Conservation (phyloP, 23 red algal species). For the Gracilaria gracilis region DNA sequence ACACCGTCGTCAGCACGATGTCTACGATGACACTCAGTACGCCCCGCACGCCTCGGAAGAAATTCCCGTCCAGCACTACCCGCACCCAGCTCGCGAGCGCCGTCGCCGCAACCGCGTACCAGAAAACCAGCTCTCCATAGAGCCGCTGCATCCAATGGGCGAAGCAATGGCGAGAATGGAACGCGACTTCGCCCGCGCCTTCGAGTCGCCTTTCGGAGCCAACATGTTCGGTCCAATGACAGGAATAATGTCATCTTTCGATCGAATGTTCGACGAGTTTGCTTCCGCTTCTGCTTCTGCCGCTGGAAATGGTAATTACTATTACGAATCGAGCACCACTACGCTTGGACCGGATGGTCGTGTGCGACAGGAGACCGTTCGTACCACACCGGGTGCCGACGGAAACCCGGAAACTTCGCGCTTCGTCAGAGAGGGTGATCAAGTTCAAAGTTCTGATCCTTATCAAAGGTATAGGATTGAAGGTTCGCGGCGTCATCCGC, state of each 20-base stretch:
- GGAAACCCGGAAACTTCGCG: conserved; percentile 33
- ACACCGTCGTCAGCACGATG: conserved; percentile 35
- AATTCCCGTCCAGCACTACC: conserved; percentile 23
- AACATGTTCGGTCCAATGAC: background rate
- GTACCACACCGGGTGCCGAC: conserved; percentile 32
- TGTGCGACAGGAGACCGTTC: conserved; percentile 52
- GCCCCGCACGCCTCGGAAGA: conserved; percentile 6
- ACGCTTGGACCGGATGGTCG: conserved; percentile 62
- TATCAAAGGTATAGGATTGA: background rate
- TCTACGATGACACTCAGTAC: conserved; percentile 73
- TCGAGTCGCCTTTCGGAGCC: conserved; percentile 50
- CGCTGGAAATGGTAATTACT: conserved; percentile 9
- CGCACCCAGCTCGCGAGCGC: conserved; percentile 1
- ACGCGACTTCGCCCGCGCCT: background rate
- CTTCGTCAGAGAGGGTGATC: conserved; percentile 49
- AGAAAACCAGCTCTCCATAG: background rate
- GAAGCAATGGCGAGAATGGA: conserved; percentile 40
- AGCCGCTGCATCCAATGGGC: conserved; percentile 6
- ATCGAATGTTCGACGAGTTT: conserved; percentile 45
- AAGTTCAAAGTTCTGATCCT: background rate
- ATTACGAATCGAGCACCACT: conserved; percentile 50
- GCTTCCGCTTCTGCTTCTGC: conserved; percentile 5
- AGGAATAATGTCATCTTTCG: conserved; percentile 48
- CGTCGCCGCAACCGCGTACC: background rate
- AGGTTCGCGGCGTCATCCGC: background rate